phyloP scores from a whole-genome alignment of 768 basidiomycete genomes.

The Boletus vinaceobasis region DNA sequence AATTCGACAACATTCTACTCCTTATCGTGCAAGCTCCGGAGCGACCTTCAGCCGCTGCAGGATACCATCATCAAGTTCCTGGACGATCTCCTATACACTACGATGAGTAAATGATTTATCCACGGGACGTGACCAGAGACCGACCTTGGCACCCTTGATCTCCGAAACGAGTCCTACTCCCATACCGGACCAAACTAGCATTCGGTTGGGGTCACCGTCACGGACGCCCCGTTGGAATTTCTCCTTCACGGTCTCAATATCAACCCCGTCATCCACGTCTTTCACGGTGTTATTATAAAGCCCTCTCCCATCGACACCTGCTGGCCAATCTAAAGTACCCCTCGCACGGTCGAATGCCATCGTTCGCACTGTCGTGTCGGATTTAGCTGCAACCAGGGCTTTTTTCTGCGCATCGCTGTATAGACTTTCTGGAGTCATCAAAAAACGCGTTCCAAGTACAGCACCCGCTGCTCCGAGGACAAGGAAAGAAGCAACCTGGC shows the following conservation, averaged over 20 bases:
- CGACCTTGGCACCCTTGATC: conserved; percentile 39
- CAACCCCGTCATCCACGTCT: conserved; percentile 50
- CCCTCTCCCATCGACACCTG: conserved; percentile 54
- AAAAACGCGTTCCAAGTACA: conserved; percentile 73
- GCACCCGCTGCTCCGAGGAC: conserved; percentile 65
- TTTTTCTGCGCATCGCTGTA: conserved; percentile 54
- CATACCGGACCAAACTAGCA: conserved; percentile 67
- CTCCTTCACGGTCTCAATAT: conserved; percentile 39
- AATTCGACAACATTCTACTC: conserved; percentile 16
- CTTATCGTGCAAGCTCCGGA: conserved; percentile 23
- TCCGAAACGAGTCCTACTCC: conserved; percentile 57
- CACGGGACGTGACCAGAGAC: conserved; percentile 15
- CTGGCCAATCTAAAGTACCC: conserved; percentile 56
- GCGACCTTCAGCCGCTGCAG: conserved; percentile 32
- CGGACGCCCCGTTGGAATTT: conserved; percentile 46
- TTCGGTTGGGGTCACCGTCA: conserved; percentile 45
- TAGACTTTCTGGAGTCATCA: conserved; percentile 61
- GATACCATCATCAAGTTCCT: conserved; percentile 50
- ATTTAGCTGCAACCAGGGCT: conserved; percentile 47
- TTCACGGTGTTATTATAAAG: conserved; percentile 49
- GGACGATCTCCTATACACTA: conserved; percentile 47
- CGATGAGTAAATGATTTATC: conserved; percentile 2
- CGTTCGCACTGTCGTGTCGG: conserved; percentile 49
- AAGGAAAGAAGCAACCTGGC: conserved; percentile 63
- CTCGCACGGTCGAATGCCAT: conserved; percentile 63